A percentile compares a stretch with the other conserved stretches of the same genome.
phyloP scores from a whole-genome alignment of 805 yeast species.

The Candida caryicola region DNA sequence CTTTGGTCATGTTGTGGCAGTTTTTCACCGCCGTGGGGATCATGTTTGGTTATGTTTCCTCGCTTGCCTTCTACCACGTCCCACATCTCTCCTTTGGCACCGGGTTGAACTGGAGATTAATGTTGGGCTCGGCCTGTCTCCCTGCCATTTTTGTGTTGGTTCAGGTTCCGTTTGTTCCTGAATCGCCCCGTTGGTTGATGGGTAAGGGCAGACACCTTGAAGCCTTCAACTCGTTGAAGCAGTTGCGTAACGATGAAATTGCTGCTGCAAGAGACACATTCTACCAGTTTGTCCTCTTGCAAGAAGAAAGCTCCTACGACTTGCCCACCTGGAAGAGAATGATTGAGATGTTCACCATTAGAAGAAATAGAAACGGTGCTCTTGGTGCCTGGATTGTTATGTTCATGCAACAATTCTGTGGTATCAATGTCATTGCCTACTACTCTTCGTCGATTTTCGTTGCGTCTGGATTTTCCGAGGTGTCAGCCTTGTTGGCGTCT shows the following conservation, averaged over 20 bases:
- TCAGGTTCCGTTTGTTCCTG: constrained; percentile 57
- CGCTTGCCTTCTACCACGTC: constrained; percentile 57
- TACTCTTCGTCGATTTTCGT: constrained; percentile 76
- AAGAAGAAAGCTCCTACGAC: constrained; percentile 56
- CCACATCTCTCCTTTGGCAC: constrained; percentile 43
- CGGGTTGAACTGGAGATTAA: constrained; percentile 57
- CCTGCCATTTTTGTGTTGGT: constrained; percentile 54
- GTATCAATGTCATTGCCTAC: constrained; percentile 84
- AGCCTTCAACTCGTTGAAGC: constrained; percentile 48
- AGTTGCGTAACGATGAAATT: constrained; percentile 45
- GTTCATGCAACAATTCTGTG: constrained; percentile 91
- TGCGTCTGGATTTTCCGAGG: constrained; percentile 60
- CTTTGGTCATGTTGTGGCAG: constrained; percentile 71
- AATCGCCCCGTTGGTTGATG: constrained; percentile 70
- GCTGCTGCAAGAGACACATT: constrained; percentile 67
- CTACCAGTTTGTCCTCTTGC: constrained; percentile 53
- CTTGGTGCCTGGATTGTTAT: constrained; percentile 78
- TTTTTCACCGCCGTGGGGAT: constrained; percentile 73
- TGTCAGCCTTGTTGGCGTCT: constrained; percentile 69
- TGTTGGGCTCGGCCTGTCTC: constrained; percentile 61
- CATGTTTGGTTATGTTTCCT: constrained; percentile 65
- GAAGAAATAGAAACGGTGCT: constrained; percentile 83
- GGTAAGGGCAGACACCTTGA: constrained; percentile 47
- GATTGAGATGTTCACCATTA: constrained; percentile 59
- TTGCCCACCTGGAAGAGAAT: constrained; percentile 45